Percentiles rank a stretch among this genome's conserved stretches.
phyloP scores from a whole-genome alignment of 2,329 filamentous ascomycete genomes.

The Nothophaeocryptopus gaeumannii region DNA sequence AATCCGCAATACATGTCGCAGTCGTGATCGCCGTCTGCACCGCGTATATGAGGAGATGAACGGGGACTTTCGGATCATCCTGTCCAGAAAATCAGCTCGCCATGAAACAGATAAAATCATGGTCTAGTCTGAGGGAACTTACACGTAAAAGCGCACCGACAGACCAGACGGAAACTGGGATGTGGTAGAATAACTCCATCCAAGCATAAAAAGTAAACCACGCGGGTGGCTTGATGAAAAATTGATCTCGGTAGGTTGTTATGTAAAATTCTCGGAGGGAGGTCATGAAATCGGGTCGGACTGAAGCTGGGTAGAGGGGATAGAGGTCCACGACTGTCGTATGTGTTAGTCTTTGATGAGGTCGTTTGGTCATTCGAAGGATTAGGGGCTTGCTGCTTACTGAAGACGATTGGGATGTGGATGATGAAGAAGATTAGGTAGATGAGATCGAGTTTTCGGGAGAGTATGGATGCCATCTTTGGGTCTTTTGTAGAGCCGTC shows the following conservation, averaged over 20 bases:
- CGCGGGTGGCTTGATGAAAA: slow-evolving; percentile 57
- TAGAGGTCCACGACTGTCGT: slow-evolving; percentile 59
- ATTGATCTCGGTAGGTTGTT: slow-evolving; percentile 60
- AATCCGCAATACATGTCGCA: slow-evolving; percentile 60
- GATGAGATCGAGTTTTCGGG: slow-evolving; percentile 45
- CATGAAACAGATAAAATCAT: background rate
- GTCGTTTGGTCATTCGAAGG: background rate
- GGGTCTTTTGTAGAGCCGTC: too few species aligned
- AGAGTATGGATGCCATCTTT: slow-evolving; percentile 26
- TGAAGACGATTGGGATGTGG: slow-evolving; percentile 60
- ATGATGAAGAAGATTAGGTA: slow-evolving; percentile 61
- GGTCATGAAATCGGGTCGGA: slow-evolving; percentile 51
- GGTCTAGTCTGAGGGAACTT: too few species aligned
- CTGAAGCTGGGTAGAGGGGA: slow-evolving; percentile 54
- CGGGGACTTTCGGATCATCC: slow-evolving; percentile 57
- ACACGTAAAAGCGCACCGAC: slow-evolving; percentile 52
- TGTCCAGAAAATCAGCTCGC: slow-evolving; percentile 30
- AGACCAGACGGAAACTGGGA: slow-evolving; percentile 60
- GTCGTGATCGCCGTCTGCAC: slow-evolving; percentile 62
- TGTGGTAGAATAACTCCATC: slow-evolving; percentile 60
- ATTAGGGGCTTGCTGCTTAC: slow-evolving; percentile 41
- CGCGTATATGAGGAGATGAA: slow-evolving; percentile 60
- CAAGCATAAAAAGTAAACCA: slow-evolving; percentile 62
- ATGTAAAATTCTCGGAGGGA: slow-evolving; percentile 58
- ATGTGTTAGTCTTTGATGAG: background rate